Conservation (phyloP, 176 grass and related monocot genomes). For the Eleusine indica region DNA sequence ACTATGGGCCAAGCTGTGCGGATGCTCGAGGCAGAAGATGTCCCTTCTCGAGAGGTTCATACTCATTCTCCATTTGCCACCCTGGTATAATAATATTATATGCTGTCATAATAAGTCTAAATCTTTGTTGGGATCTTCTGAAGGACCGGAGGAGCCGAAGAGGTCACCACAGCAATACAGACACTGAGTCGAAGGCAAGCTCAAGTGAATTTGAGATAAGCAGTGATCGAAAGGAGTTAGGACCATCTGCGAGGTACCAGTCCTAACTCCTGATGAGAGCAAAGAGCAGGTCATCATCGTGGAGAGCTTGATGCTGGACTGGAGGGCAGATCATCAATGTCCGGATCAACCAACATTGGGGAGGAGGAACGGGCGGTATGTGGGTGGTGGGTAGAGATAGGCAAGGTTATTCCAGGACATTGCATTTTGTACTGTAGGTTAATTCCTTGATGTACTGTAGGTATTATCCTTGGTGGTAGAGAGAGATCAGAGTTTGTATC, state of each 20-base stretch:
- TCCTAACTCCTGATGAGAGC: slow-evolving; percentile 15
- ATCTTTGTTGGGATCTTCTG: slow-evolving; percentile 9
- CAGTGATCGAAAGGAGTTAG: slow-evolving; percentile 31
- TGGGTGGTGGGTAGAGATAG: slow-evolving; percentile 8
- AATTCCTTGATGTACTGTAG: slow-evolving; percentile 30
- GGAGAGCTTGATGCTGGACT: neutral
- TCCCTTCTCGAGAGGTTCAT: slow-evolving; percentile 39
- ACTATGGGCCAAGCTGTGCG: slow-evolving; percentile 37
- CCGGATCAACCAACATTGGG: neutral
- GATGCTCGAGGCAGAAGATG: slow-evolving; percentile 35
- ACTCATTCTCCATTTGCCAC: neutral
- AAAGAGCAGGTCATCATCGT: neutral
- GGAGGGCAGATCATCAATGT: neutral
- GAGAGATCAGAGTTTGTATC: neutral
- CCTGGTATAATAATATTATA: neutral
- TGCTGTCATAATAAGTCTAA: slow-evolving; percentile 2
- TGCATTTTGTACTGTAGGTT: slow-evolving; percentile 34
- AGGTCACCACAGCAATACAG: slow-evolving; percentile 5
- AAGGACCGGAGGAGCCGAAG: slow-evolving; percentile 51
- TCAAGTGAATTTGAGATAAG: slow-evolving; percentile 43
- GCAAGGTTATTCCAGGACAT: slow-evolving; percentile 2
- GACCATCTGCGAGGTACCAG: neutral
- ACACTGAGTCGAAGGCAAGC: slow-evolving; percentile 34
- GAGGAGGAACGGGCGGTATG: neutral
- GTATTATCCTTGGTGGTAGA: slow-evolving; percentile 29